A percentile compares a stretch with the other conserved stretches of the same genome.
Conservation (phyloP, 371 early-diverging fungal species). For the Rhizopus delemar region DNA sequence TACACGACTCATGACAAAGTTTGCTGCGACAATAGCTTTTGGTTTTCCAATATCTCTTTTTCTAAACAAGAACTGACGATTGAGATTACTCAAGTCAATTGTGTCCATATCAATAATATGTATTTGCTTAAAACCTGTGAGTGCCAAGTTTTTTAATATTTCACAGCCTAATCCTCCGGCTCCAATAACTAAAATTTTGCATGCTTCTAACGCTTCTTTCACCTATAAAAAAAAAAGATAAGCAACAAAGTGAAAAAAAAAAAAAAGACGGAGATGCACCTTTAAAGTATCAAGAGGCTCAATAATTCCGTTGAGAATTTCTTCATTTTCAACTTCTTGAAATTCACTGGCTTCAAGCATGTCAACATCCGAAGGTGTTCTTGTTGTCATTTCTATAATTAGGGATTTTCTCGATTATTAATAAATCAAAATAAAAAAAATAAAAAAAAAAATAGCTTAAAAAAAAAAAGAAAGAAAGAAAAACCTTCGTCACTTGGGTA, state of each 20-base stretch:
- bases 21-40: slow-evolving; percentile 88
- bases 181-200: slow-evolving; percentile 78
- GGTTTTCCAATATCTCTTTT: slow-evolving; percentile 79
- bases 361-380: slow-evolving; percentile 17
- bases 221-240: slow-evolving; percentile 23
- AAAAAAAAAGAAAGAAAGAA: not conserved
- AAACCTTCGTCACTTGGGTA: slow-evolving; percentile 24
- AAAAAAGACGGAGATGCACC: not conserved
- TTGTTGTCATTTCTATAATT: slow-evolving; percentile 16
- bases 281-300: slow-evolving; percentile 15
- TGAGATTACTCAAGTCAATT: slow-evolving; percentile 97
- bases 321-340: slow-evolving; percentile 1
- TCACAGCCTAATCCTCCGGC: slow-evolving; percentile 99
- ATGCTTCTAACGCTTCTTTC: slow-evolving; percentile 27
- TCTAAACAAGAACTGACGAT: slow-evolving; percentile 97
- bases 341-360: slow-evolving; percentile 18
- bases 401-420: not conserved
- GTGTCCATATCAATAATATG: slow-evolving; percentile 97
- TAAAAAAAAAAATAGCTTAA: not conserved
- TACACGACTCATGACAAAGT: slow-evolving; percentile 83
- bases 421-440: not conserved
- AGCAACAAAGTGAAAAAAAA: not conserved
- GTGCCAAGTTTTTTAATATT: slow-evolving; percentile 91
- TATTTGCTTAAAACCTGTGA: slow-evolving; percentile 85
- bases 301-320: slow-evolving; percentile 21